Evolutionary conservation across 805 yeast species (phyloP).

Genomic region (Lachancea lanzarotensis): DNA sequence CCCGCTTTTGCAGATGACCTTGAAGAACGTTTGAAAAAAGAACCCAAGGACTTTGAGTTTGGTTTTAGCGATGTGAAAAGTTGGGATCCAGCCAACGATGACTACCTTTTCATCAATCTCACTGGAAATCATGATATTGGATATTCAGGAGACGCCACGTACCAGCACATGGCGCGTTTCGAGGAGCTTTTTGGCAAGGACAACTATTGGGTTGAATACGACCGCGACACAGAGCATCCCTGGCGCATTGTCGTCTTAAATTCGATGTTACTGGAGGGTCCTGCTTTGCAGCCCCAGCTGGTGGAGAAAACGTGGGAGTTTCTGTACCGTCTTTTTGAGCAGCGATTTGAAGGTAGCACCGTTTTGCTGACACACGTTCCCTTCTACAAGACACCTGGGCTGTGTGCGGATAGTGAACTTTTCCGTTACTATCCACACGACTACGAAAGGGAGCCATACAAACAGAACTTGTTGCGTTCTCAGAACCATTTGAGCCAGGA

Average conservation of each 20-base stretch:
- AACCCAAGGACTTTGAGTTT: constrained; percentile 34
- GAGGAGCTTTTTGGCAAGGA: constrained; percentile 71
- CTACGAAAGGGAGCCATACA: constrained; percentile 55
- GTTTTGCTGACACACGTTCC: constrained; percentile 86
- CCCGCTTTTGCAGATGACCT: constrained; percentile 22
- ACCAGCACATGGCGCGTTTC: constrained; percentile 83
- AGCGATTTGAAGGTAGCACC: constrained; percentile 68
- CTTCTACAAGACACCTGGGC: constrained; percentile 69
- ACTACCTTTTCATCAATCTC: constrained; percentile 70
- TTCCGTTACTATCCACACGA: constrained; percentile 51
- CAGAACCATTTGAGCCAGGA: constrained; percentile 78
- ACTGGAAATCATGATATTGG: constrained; percentile 97
- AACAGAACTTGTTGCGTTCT: constrained; percentile 64
- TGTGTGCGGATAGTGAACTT: constrained; percentile 83
- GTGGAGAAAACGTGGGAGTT: constrained; percentile 66
- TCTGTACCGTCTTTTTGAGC: constrained; percentile 48
- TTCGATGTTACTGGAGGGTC: constrained; percentile 81
- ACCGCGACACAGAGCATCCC: constrained; percentile 55
- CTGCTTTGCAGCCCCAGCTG: constrained; percentile 71
- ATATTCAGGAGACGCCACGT: constrained; percentile 88
- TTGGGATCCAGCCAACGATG: constrained; percentile 50
- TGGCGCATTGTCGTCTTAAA: constrained; percentile 88
- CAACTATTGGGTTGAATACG: constrained; percentile 73
- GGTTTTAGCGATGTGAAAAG: constrained; percentile 59
- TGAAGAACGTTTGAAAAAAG: constrained; percentile 18